A percentile compares a stretch with the other conserved stretches of the same genome.
Evolutionary conservation across 2,329 filamentous ascomycete species (phyloP).

Genomic region (Triangularia verruculosa): DNA sequence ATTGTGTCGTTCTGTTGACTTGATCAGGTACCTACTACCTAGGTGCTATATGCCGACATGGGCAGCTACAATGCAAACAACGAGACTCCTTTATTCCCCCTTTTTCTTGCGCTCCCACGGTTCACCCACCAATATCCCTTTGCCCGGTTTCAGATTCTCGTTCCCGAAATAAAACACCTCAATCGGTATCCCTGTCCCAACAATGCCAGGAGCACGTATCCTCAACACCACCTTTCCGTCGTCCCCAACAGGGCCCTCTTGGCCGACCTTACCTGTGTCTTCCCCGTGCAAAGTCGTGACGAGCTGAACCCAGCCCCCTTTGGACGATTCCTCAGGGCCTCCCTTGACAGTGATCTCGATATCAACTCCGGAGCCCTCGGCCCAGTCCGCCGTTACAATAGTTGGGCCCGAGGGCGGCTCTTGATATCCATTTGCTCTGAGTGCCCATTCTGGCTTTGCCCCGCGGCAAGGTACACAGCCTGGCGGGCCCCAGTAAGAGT

Average conservation of each 20-base stretch:
- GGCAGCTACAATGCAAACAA: no score
- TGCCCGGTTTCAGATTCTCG: not conserved
- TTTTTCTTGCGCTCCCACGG: not conserved
- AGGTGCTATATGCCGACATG: no score
- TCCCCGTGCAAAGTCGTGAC: not conserved
- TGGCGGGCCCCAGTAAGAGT: slow-evolving; percentile 19
- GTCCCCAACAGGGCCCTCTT: not conserved
- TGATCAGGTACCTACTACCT: no score
- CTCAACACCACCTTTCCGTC: not conserved
- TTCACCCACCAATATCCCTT: not conserved
- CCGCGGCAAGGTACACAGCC: slow-evolving; percentile 21
- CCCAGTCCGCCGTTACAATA: not conserved
- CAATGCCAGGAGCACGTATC: not conserved
- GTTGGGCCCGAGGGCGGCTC: slow-evolving; percentile 21
- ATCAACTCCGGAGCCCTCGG: not conserved
- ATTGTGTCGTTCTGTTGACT: no score
- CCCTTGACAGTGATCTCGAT: slow-evolving; percentile 10
- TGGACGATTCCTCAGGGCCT: slow-evolving; percentile 14
- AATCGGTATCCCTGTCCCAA: not conserved
- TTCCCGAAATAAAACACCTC: slow-evolving; percentile 4
- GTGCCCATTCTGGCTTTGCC: slow-evolving; percentile 17
- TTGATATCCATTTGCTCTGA: slow-evolving; percentile 19
- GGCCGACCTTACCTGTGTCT: not conserved
- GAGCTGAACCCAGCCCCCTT: not conserved
- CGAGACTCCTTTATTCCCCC: no score